Evolutionary conservation across 352 stramenopile genomes (phyloP).

Genomic region (Pythium oligandrum): DNA sequence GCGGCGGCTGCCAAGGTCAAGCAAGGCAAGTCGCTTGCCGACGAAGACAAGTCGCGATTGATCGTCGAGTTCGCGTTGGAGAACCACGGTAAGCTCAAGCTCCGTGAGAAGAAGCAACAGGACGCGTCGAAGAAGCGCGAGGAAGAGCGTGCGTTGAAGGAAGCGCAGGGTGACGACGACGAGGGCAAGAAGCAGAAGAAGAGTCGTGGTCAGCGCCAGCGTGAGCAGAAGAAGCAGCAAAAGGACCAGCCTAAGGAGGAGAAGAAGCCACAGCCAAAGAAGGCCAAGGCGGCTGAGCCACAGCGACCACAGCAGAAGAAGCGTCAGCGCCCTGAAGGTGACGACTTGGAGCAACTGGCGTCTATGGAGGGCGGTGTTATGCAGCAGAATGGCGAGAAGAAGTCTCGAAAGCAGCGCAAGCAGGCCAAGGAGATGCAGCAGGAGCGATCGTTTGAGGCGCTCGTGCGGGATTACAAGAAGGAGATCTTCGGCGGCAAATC

Average conservation of each 20-base stretch:
- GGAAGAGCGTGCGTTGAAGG: slow-evolving; percentile 56
- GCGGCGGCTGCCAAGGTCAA: slow-evolving; percentile 14
- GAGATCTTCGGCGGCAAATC: slow-evolving; percentile 69
- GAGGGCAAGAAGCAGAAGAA: slow-evolving; percentile 4
- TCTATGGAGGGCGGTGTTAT: neutral
- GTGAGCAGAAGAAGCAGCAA: slow-evolving; percentile 25
- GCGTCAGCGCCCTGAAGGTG: slow-evolving; percentile 11
- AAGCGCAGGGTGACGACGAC: slow-evolving; percentile 24
- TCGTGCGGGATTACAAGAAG: slow-evolving; percentile 82
- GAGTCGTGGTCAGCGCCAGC: slow-evolving; percentile 59
- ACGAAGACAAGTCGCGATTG: slow-evolving; percentile 66
- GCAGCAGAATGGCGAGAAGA: slow-evolving; percentile 8
- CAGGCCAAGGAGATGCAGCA: slow-evolving; percentile 37
- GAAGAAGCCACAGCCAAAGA: slow-evolving; percentile 23
- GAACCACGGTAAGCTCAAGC: slow-evolving; percentile 85
- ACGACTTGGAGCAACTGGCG: neutral
- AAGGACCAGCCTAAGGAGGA: slow-evolving; percentile 22
- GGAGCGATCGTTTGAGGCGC: slow-evolving; percentile 71
- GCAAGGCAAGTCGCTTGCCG: slow-evolving; percentile 20
- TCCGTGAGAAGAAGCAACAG: slow-evolving; percentile 68
- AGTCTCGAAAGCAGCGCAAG: slow-evolving; percentile 75
- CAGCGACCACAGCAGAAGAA: slow-evolving; percentile 13
- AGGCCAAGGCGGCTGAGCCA: slow-evolving; percentile 19
- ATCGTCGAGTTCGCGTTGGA: slow-evolving; percentile 89
- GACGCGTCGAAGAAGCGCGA: slow-evolving; percentile 69